A percentile compares a stretch with the other conserved stretches of the same genome.
Conservation (phyloP, 139 green algal species). For the Marvania coccoides region DNA sequence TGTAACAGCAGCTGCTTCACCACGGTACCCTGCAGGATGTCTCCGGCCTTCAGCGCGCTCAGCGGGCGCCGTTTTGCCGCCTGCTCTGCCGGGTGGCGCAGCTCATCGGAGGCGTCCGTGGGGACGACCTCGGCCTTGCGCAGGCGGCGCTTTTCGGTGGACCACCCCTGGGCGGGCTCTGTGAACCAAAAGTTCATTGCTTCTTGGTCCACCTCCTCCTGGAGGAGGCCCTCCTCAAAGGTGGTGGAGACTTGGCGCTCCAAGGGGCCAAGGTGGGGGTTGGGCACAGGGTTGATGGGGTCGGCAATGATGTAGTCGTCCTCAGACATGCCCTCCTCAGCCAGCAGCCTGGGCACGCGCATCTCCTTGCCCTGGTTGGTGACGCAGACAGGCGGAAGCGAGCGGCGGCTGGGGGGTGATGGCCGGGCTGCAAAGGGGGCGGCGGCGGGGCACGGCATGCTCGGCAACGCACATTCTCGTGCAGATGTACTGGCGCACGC, state of each 20-base stretch:
- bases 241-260: conserved; percentile 19
- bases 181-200: conserved; percentile 35
- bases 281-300: conserved; percentile 8
- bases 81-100: neutral
- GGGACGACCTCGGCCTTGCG: neutral
- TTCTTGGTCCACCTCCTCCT: conserved; percentile 15
- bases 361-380: conserved; percentile 25
- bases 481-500: too few species aligned
- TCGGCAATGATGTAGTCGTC: conserved; percentile 21
- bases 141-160: conserved; percentile 8
- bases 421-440: neutral
- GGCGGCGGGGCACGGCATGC: neutral
- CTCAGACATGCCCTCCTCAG: neutral
- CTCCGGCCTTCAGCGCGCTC: conserved; percentile 7
- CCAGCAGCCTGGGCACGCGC: neutral
- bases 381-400: neutral
- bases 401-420: neutral
- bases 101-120: neutral
- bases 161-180: conserved; percentile 27
- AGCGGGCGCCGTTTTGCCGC: conserved; percentile 2
- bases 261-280: conserved; percentile 14
- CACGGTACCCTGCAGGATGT: conserved; percentile 10
- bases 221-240: conserved; percentile 26
- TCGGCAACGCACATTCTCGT: too few species aligned
- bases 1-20: conserved; percentile 9